Conservation (phyloP, 2,329 filamentous ascomycete genomes). For the Dothistroma septosporum region DNA sequence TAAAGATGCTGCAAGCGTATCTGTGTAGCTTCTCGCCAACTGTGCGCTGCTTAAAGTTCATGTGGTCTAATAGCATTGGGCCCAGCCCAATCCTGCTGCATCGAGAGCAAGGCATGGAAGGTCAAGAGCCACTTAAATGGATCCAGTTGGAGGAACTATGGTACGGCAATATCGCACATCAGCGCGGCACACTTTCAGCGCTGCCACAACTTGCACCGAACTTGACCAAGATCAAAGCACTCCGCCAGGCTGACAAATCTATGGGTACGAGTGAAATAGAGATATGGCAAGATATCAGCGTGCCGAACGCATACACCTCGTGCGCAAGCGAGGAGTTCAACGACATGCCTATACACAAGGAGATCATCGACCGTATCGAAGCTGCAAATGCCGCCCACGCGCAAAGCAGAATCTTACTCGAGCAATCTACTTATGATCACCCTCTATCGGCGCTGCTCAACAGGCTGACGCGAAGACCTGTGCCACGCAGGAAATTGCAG, state of each 20-base stretch:
- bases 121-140: slow-evolving; percentile 22
- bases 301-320: not conserved
- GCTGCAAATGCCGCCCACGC: not conserved
- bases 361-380: not conserved
- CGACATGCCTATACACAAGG: not conserved
- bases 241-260: slow-evolving; percentile 4
- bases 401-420: not conserved
- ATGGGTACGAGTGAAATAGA: not conserved
- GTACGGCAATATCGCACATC: slow-evolving; percentile 24
- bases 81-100: slow-evolving; percentile 31
- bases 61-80: slow-evolving; percentile 31
- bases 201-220: slow-evolving; percentile 11
- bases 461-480: not conserved
- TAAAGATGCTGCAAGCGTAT: slow-evolving; percentile 31
- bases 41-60: slow-evolving; percentile 27
- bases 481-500: not conserved
- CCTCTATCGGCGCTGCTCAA: not conserved
- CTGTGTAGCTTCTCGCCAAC: slow-evolving; percentile 30
- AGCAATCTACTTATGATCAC: not conserved
- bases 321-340: not conserved
- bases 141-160: slow-evolving; percentile 23
- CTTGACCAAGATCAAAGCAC: slow-evolving; percentile 11
- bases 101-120: slow-evolving; percentile 15
- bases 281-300: not conserved
- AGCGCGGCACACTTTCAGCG: slow-evolving; percentile 11